Evolutionary conservation across 768 basidiomycete genomes (phyloP).

Genomic region (Peribolospora baueri): DNA sequence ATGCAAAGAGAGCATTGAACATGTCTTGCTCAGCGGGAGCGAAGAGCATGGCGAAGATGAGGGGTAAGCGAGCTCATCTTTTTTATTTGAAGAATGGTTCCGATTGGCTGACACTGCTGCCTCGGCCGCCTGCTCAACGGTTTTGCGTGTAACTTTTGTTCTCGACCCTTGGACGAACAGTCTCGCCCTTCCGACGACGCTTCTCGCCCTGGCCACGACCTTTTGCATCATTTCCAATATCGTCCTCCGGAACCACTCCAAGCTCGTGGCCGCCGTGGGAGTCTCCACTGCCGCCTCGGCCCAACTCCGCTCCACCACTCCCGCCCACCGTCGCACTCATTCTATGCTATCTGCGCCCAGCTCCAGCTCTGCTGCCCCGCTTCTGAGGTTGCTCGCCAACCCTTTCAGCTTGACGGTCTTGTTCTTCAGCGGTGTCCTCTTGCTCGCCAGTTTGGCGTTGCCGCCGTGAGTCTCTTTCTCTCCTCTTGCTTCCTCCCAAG

Average conservation of each 20-base stretch:
- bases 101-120: too few relatives aligned
- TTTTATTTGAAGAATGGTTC: too few relatives aligned
- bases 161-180: too few relatives aligned
- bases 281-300: neutral
- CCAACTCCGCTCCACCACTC: neutral
- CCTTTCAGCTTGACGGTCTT: slow-evolving; percentile 49
- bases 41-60: too few relatives aligned
- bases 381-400: slow-evolving; percentile 40
- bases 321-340: neutral
- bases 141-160: too few relatives aligned
- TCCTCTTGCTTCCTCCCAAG: neutral
- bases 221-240: neutral
- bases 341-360: neutral
- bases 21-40: slow-evolving; percentile 34
- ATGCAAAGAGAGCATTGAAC: slow-evolving; percentile 89
- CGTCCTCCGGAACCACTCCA: neutral
- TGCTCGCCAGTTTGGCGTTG: slow-evolving; percentile 30
- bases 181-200: too few relatives aligned
- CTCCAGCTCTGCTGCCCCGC: neutral
- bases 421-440: slow-evolving; percentile 31
- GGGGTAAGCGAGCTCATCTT: too few relatives aligned
- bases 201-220: neutral
- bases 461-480: slow-evolving; percentile 29
- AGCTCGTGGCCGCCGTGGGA: neutral
- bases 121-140: too few relatives aligned